A percentile compares a stretch with the other conserved stretches of the same genome.
phyloP scores from a whole-genome alignment of 768 basidiomycete genomes.

The Hygrophorus pudorinus region DNA sequence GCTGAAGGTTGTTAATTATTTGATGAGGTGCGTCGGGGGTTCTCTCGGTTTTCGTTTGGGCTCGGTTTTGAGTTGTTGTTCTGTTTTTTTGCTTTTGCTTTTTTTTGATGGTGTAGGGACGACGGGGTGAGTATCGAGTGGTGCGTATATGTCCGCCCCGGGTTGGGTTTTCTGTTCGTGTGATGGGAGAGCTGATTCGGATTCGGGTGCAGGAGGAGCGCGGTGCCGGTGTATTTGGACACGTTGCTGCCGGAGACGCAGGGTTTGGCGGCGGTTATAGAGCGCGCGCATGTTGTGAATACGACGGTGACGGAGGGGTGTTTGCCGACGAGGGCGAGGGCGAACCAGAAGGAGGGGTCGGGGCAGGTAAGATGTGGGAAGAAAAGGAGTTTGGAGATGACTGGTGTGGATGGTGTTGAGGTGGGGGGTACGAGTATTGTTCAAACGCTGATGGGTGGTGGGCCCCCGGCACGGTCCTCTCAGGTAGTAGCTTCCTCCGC shows the following conservation, averaged over 20 bases:
- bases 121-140: constrained; percentile 2
- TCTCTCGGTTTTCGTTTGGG: no score
- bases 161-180: not conserved
- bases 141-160: not conserved
- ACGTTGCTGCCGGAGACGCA: not conserved
- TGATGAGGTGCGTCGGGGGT: not conserved
- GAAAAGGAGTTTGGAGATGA: no score
- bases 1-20: not conserved
- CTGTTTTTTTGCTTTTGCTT: not conserved
- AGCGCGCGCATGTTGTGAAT: not conserved
- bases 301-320: not conserved
- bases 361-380: no score
- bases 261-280: not conserved
- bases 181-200: not conserved
- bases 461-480: no score
- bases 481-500: no score
- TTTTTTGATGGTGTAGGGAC: not conserved
- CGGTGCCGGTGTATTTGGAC: not conserved
- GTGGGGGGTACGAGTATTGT: no score
- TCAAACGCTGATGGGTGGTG: no score
- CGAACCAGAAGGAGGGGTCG: not conserved
- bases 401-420: no score
- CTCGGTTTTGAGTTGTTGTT: no score
- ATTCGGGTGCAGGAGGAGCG: not conserved
- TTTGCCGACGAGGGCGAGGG: not conserved